Conservation (phyloP, 164 flowering plant species). For the Chloranthus sessilifolius region DNA sequence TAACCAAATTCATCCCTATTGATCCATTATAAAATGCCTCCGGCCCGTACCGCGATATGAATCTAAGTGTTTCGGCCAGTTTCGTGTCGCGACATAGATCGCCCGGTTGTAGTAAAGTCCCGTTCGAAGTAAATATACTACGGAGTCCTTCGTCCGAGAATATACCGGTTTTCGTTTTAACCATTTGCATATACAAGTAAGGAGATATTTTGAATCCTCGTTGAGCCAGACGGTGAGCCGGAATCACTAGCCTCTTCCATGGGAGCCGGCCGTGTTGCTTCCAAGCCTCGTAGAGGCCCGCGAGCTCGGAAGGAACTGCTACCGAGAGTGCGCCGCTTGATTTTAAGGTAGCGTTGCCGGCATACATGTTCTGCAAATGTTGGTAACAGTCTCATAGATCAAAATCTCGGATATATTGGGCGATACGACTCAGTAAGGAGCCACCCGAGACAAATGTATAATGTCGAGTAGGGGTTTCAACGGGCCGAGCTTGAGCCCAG, state of each 20-base stretch:
- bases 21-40: constrained; percentile 48
- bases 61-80: constrained; percentile 37
- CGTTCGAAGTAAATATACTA: constrained; percentile 30
- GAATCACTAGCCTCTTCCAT: constrained; percentile 51
- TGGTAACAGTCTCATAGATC: no score
- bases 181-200: constrained; percentile 45
- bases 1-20: constrained; percentile 31
- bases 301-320: constrained; percentile 60
- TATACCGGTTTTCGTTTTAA: constrained; percentile 22
- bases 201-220: constrained; percentile 49
- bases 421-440: no score
- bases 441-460: no score
- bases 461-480: no score
- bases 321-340: constrained; percentile 44
- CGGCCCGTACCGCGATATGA: constrained; percentile 26
- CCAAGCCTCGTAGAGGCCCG: constrained; percentile 60
- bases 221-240: constrained; percentile 40
- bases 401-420: no score
- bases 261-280: constrained; percentile 42
- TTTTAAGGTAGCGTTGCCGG: constrained; percentile 27
- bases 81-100: constrained; percentile 33
- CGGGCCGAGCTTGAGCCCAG: no score
- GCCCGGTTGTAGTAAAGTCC: constrained; percentile 33
- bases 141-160: constrained; percentile 42
- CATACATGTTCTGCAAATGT: constrained; percentile 47